Percentiles rank a stretch among this genome's conserved stretches.
Conservation (phyloP, 352 stramenopile species). For the Pythium folliculosum region DNA sequence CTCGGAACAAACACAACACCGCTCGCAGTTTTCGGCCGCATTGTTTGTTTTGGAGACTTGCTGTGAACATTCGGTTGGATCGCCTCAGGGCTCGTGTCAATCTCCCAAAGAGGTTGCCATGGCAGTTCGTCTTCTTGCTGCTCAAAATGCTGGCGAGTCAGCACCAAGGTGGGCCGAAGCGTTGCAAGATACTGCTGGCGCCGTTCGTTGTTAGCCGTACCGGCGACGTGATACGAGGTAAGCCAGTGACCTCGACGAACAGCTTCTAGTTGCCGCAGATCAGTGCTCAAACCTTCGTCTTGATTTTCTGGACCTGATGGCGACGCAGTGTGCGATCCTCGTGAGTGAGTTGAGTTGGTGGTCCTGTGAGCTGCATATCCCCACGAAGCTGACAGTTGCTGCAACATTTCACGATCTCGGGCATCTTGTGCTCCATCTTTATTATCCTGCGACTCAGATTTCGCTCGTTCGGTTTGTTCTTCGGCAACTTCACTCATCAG, state of each 20-base stretch:
- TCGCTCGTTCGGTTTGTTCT: slow-evolving; percentile 8
- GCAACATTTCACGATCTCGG: slow-evolving; percentile 9
- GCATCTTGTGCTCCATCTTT: neutral
- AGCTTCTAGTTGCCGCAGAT: neutral
- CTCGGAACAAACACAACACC: neutral
- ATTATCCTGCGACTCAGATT: neutral
- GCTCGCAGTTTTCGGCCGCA: slow-evolving; percentile 4
- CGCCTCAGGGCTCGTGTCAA: neutral
- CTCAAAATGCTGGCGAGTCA: slow-evolving; percentile 21
- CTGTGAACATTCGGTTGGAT: neutral
- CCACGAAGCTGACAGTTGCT: slow-evolving; percentile 15
- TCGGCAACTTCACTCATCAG: slow-evolving; percentile 40
- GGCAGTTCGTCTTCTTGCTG: slow-evolving; percentile 26
- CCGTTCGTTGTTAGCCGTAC: slow-evolving; percentile 13
- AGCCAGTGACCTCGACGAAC: slow-evolving; percentile 42
- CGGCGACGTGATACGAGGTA: slow-evolving; percentile 37
- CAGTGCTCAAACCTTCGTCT: neutral
- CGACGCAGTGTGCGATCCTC: neutral
- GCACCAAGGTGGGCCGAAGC: slow-evolving; percentile 17
- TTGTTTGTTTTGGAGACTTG: neutral
- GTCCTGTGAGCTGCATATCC: neutral
- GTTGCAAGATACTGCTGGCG: neutral
- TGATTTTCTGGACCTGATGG: neutral
- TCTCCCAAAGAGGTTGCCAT: slow-evolving; percentile 34
- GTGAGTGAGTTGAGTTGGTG: neutral